phyloP scores from a whole-genome alignment of 805 yeast genomes.

The Ogataea minuta region DNA sequence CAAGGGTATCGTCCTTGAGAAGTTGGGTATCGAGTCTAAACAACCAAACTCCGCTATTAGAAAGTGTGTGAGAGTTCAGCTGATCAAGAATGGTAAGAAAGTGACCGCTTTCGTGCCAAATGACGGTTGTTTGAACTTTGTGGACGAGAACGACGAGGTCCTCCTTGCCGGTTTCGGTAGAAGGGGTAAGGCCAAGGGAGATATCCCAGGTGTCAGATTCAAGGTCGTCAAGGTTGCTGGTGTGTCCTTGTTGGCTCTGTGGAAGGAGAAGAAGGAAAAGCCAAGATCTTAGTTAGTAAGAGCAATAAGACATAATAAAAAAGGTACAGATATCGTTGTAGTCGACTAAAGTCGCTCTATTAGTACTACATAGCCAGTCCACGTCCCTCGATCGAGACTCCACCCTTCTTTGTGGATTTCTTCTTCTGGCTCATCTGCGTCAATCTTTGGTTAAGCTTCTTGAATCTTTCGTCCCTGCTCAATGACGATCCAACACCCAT shows the following conservation, averaged over 20 bases:
- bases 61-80: constrained; percentile 99
- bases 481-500: constrained; percentile 51
- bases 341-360: background rate
- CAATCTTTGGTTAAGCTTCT: constrained; percentile 64
- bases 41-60: constrained; percentile 99
- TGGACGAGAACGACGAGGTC: constrained; percentile 99
- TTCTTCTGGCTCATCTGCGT: constrained; percentile 47
- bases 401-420: constrained; percentile 56
- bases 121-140: constrained; percentile 99
- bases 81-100: constrained; percentile 99
- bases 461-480: constrained; percentile 75
- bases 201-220: constrained; percentile 99
- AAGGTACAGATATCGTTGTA: constrained; percentile 7
- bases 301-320: constrained; percentile 14
- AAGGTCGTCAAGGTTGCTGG: constrained; percentile 99
- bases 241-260: constrained; percentile 98
- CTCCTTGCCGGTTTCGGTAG: constrained; percentile 99
- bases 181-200: constrained; percentile 99
- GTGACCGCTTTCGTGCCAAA: constrained; percentile 99
- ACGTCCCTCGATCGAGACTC: constrained; percentile 80
- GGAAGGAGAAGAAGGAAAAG: constrained; percentile 99
- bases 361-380: constrained; percentile 32
- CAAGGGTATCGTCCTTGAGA: constrained; percentile 99
- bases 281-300: constrained; percentile 80
- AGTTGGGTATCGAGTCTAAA: constrained; percentile 99